Evolutionary conservation across 306 rosid genomes (phyloP).

Genomic region (Vigna reflexopilosa): DNA sequence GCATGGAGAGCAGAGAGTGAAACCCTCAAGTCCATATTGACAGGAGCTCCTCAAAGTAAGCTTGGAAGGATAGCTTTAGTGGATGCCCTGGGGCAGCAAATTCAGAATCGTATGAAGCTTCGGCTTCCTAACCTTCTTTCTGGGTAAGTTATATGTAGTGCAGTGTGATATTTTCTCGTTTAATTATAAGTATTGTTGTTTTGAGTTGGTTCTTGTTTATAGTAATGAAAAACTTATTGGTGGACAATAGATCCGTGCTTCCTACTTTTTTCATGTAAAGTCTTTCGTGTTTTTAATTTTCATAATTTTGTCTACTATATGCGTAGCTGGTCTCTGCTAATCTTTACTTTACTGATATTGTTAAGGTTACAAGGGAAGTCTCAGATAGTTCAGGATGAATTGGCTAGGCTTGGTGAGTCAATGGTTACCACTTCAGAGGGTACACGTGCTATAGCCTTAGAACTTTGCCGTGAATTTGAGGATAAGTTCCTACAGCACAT

Average conservation of each 20-base stretch:
- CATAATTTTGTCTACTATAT: constrained; percentile 28
- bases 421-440: constrained; percentile 94
- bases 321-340: not conserved
- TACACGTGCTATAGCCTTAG: constrained; percentile 94
- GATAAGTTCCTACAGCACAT: constrained; percentile 94
- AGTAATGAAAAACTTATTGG: constrained; percentile 26
- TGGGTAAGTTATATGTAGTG: constrained; percentile 65
- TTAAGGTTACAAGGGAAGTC: constrained; percentile 97
- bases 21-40: constrained; percentile 88
- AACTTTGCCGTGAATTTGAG: constrained; percentile 99
- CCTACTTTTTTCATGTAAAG: constrained; percentile 1
- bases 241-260: constrained; percentile 16
- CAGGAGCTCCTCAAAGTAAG: constrained; percentile 95
- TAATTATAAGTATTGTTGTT: not conserved
- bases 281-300: constrained; percentile 29
- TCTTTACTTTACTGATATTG: constrained; percentile 20
- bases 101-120: constrained; percentile 89
- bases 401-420: constrained; percentile 93
- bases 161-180: constrained; percentile 23
- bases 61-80: constrained; percentile 96
- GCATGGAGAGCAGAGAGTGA: constrained; percentile 99
- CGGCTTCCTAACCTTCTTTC: constrained; percentile 91
- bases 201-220: constrained; percentile 32
- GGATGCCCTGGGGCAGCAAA: constrained; percentile 88
- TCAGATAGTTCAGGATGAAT: constrained; percentile 89